phyloP scores from a whole-genome alignment of 495 filamentous ascomycete species.

The Aspergillus bertholletiae region DNA sequence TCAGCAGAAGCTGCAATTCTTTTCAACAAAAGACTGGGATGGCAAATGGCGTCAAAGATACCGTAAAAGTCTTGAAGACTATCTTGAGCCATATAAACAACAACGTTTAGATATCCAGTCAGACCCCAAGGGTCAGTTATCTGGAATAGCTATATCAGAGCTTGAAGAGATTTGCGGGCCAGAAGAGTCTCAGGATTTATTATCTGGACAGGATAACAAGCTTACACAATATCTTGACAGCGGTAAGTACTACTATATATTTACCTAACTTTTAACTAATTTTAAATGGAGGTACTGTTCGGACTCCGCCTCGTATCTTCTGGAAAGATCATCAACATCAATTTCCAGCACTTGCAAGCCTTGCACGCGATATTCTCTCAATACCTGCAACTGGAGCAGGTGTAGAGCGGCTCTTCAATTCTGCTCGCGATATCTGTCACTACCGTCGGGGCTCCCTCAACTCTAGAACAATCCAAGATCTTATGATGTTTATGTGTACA shows the following conservation, averaged over 20 bases:
- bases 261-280: not conserved
- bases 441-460: too few relatives aligned
- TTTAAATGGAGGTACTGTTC: not conserved
- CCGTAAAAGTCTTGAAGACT: slow-evolving; percentile 1
- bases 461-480: slow-evolving; percentile 8
- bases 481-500: slow-evolving; percentile 8
- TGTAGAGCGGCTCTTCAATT: too few relatives aligned
- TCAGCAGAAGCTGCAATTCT: slow-evolving; percentile 16
- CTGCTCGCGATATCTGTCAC: too few relatives aligned
- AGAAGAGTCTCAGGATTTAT: not conserved
- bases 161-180: not conserved
- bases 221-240: not conserved
- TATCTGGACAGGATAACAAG: slow-evolving; percentile 2
- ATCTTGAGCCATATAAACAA: slow-evolving; percentile 4
- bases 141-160: too few relatives aligned
- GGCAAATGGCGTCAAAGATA: slow-evolving; percentile 5
- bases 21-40: slow-evolving; percentile 13
- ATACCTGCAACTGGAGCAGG: too few relatives aligned
- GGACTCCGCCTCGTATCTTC: not conserved
- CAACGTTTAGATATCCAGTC: not conserved
- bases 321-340: slow-evolving; percentile 5
- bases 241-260: not conserved
- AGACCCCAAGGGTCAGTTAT: not conserved
- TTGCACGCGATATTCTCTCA: too few relatives aligned
- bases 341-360: too few relatives aligned